phyloP scores from a whole-genome alignment of 2,329 filamentous ascomycete species.

The Tolypocladium nubicola region DNA sequence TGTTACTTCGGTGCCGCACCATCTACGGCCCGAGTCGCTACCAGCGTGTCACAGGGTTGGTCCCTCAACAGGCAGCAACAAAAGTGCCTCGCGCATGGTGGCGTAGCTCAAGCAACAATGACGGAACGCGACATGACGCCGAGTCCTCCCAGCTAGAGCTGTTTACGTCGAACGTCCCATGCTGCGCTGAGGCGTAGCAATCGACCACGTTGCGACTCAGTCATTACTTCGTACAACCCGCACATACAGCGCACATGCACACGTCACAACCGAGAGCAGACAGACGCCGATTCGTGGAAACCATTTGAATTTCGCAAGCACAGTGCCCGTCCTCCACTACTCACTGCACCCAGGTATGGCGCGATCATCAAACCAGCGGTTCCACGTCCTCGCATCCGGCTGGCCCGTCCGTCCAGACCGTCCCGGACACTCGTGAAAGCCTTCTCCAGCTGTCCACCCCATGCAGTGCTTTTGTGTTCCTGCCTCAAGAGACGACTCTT shows the following conservation, averaged over 20 bases:
- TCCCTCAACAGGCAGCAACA: neutral
- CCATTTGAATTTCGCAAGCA: constrained; percentile 51
- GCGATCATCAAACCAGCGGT: constrained; percentile 51
- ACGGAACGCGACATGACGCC: too few species aligned
- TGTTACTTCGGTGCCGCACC: too few species aligned
- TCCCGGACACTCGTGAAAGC: constrained; percentile 44
- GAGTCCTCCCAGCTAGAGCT: too few species aligned
- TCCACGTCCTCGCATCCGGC: constrained; percentile 50
- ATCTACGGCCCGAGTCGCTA: too few species aligned
- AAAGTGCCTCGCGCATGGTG: too few species aligned
- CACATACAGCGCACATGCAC: neutral
- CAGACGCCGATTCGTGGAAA: constrained; percentile 28
- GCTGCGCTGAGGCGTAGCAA: too few species aligned
- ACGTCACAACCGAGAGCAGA: neutral
- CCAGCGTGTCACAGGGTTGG: neutral
- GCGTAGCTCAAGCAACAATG: too few species aligned
- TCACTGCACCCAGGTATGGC: constrained; percentile 47
- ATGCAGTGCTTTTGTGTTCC: constrained; percentile 37
- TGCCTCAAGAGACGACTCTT: constrained; percentile 32
- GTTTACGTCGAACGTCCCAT: neutral
- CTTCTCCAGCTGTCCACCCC: constrained; percentile 48
- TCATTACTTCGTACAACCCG: neutral
- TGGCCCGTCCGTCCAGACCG: constrained; percentile 21
- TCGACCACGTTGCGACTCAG: neutral
- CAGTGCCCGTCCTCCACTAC: constrained; percentile 35